Base-by-base conservation (phyloP, 371 early-diverging fungal species). In the Dichotomocladium elegans region DNA sequence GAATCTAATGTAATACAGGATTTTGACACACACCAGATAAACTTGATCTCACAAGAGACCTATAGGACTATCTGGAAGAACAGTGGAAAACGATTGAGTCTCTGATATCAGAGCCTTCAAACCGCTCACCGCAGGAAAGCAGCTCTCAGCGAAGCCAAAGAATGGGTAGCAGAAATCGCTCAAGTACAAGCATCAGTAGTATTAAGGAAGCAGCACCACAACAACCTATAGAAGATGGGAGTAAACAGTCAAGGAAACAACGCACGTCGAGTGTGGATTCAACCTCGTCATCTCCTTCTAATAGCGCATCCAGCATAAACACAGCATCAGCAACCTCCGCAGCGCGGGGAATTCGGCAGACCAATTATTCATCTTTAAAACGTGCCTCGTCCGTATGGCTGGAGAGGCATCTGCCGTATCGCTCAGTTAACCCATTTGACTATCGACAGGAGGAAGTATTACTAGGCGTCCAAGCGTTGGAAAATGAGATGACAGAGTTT, bases 361-460 rank as follows among this genome's bases (percentile, higher is more conserved):
- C 26, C 24, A 42, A 31, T 26, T 46, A 26, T 19, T 44, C 53
- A 28, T 51, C 47, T 17, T 48, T 35, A 25, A 35, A 53, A 26
- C 54, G 43, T 22, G 50, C 43, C 21, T 44, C 60, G 0, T 64
- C 61, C 1, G 51, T 60, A 4, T 35, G 56, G 10, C 44, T 65
- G 10, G 57, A 61, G 46, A 57, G 57, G 10, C 43, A 41, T 26
- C 28, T 60, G 25, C 60, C 58, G 7, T 60, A 54, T 27, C 43
- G 53, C 11, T 47, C 54, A 5, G 42, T 57, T 6, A 63, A 60
- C 22, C 59, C 69, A 11, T 64, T 59, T 29, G 62, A 68, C 27
- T 68, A 64, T 29, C 57, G 61, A 2, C 58, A 61, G 43, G 60
- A 68, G 41, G 51, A 57, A 37, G 51, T 66, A 12, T 41, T 40